Evolutionary conservation across 768 basidiomycete genomes (phyloP).

Genomic region (Pleurotus cornucopiae): DNA sequence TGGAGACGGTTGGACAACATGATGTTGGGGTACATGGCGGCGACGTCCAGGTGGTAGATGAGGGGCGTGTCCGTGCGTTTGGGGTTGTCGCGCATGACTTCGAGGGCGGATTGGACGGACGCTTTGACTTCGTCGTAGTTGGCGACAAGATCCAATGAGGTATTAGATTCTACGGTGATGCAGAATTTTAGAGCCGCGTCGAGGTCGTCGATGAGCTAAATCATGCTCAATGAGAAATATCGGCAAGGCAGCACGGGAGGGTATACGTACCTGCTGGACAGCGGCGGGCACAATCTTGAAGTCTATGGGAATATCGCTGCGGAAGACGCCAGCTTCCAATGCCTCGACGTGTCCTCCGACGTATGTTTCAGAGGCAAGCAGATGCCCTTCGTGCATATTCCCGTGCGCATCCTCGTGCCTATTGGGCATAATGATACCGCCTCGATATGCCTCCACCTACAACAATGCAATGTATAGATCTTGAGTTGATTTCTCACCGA

Average conservation of each 20-base stretch:
- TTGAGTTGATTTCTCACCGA: no score
- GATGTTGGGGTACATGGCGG: conserved; percentile 99
- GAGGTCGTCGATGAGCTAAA: conserved; percentile 87
- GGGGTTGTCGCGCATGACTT: conserved; percentile 88
- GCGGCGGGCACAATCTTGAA: conserved; percentile 93
- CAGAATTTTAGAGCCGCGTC: conserved; percentile 90
- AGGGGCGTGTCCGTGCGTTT: conserved; percentile 86
- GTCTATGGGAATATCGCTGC: conserved; percentile 90
- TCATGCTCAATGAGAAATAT: no score
- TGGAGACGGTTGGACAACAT: conserved; percentile 99
- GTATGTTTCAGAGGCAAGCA: conserved; percentile 96
- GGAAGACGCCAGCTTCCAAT: conserved; percentile 95
- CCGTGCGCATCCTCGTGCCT: conserved; percentile 91
- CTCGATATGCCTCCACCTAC: conserved; percentile 94
- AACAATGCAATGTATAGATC: background rate
- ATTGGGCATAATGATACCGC: conserved; percentile 95
- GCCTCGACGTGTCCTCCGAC: conserved; percentile 99
- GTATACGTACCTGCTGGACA: no score
- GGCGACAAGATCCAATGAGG: conserved; percentile 75
- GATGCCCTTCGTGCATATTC: conserved; percentile 91
- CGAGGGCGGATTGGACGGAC: conserved; percentile 73
- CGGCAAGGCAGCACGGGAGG: no score
- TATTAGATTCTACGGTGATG: conserved; percentile 80
- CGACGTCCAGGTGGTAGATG: conserved; percentile 98
- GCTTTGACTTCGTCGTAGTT: conserved; percentile 93